A percentile compares a stretch with the other conserved stretches of the same genome.
These are phyloP conservation scores for Ustilago vetiveriae DNA, from an alignment of 1,284 basidiomycete genomes.

Conservation along the genomic window DNA sequence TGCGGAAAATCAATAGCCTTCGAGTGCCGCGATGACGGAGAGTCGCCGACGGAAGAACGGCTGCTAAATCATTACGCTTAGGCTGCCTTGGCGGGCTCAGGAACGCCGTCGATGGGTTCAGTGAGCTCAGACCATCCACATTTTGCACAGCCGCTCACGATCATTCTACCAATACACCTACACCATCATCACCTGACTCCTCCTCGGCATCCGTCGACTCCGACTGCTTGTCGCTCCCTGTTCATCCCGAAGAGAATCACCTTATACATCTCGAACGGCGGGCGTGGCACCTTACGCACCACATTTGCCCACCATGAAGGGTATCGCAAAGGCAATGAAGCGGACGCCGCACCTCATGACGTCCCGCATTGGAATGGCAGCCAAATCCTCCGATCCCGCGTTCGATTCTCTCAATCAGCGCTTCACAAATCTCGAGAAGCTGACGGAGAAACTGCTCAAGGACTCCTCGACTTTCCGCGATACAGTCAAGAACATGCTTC, in stretches of 20 bases:
- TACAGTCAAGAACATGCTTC: slow-evolving; percentile 73
- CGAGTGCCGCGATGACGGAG: slow-evolving; percentile 41
- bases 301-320: slow-evolving; percentile 50
- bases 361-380: slow-evolving; percentile 61
- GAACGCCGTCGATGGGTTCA: neutral
- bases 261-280: neutral
- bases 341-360: slow-evolving; percentile 65
- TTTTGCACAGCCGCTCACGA: neutral
- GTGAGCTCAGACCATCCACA: slow-evolving; percentile 2
- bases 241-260: no score
- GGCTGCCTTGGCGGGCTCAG: neutral
- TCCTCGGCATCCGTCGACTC: no score
- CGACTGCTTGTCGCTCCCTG: no score
- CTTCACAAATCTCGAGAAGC: slow-evolving; percentile 80
- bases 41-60: slow-evolving; percentile 22
- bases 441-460: slow-evolving; percentile 88
- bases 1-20: no score
- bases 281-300: neutral
- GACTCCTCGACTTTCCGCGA: slow-evolving; percentile 89
- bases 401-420: slow-evolving; percentile 68
- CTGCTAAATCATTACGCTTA: no score
- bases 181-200: slow-evolving; percentile 1
- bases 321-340: slow-evolving; percentile 59
- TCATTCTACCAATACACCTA: no score
- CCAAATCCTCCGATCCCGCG: slow-evolving; percentile 61